phyloP scores from a whole-genome alignment of 2,329 filamentous ascomycete species.

The Sporothrix schenckii region DNA sequence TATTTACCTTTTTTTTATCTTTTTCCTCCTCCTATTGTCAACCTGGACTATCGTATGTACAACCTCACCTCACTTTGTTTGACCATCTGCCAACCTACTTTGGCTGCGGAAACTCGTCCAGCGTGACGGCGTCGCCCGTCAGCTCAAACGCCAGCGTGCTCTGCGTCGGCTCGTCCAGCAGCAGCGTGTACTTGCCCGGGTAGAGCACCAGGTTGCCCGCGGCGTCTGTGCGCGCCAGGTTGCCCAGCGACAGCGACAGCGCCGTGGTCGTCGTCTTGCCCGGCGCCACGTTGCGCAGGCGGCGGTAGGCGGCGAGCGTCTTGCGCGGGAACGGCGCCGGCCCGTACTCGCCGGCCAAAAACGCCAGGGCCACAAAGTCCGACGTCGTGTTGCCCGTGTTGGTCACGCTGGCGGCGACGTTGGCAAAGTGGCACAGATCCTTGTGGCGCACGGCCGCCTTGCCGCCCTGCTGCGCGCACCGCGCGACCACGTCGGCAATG shows the following conservation, averaged over 20 bases:
- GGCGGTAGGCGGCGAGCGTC: slow-evolving; percentile 54
- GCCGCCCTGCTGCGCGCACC: slow-evolving; percentile 45
- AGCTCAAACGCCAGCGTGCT: slow-evolving; percentile 50
- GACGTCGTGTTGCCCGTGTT: slow-evolving; percentile 51
- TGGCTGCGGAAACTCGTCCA: slow-evolving; percentile 43
- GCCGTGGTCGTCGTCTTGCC: slow-evolving; percentile 42
- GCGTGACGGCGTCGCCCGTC: slow-evolving; percentile 47
- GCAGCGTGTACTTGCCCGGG: slow-evolving; percentile 55
- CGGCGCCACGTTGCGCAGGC: slow-evolving; percentile 47
- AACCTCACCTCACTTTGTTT: not conserved
- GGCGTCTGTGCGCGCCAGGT: slow-evolving; percentile 54
- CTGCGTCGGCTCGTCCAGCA: slow-evolving; percentile 51
- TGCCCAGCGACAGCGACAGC: slow-evolving; percentile 53
- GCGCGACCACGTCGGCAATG: slow-evolving; percentile 32
- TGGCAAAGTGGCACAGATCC: slow-evolving; percentile 30
- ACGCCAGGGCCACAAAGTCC: slow-evolving; percentile 58
- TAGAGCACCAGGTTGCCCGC: slow-evolving; percentile 56
- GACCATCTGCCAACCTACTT: not conserved
- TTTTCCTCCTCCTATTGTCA: not conserved
- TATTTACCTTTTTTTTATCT: not conserved
- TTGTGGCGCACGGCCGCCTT: not conserved
- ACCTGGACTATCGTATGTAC: not conserved
- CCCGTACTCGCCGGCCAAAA: slow-evolving; percentile 51
- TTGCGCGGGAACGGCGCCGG: slow-evolving; percentile 57
- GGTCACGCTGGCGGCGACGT: slow-evolving; percentile 43